Evolutionary conservation across 1,284 basidiomycete species (phyloP), one percentile per base, ranked within the genome.

Genomic region (Coriolopsis trogii): DNA sequence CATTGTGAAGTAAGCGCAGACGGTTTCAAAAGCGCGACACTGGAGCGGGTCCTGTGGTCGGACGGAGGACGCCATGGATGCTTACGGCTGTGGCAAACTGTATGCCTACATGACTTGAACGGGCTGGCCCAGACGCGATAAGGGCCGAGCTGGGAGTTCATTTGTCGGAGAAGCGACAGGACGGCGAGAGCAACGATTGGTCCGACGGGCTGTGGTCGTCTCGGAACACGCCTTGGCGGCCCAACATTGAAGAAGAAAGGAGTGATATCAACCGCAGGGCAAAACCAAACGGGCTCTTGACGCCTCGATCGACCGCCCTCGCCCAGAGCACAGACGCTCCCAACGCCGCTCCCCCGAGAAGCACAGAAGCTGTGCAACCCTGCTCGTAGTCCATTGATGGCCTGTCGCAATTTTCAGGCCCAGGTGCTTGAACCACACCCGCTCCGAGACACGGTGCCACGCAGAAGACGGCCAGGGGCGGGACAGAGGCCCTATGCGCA

Each of bases 241-340:
- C 36, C 23, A 44, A 29, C 10, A 36, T 43, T 49, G 23, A 18
- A n/a, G n/a, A n/a, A n/a, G n/a, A 45, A 52, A 48, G 38, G 33
- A 49, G 48, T 36, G 34, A 46, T 49, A 55, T 55, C 53, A 58
- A 50, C 43, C 52, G 49, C 50, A 44, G 46, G 44, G 53, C 49
- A 38, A 48, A 39, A 50, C 53, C 39, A 48, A 41, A 41, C 49
- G 56, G 41, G 26, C 34, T 26, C 39, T 38, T 43, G 53, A 45
- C 51, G 46, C 47, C 37, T 37, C 39, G 43, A 46, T 49, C 30
- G 46, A 48, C 46, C 43, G 36, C 44, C 29, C 36, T 33, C 41
- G 33, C 33, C 40, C 29, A 18, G 25, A 33, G 28, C 46, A 43
- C 38, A 55, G 46, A 41, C 42, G 45, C 49, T 43, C 47, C 49